These are phyloP conservation scores for Trametes punicea DNA, from an alignment of 768 basidiomycete genomes.

Conservation along the genomic window DNA sequence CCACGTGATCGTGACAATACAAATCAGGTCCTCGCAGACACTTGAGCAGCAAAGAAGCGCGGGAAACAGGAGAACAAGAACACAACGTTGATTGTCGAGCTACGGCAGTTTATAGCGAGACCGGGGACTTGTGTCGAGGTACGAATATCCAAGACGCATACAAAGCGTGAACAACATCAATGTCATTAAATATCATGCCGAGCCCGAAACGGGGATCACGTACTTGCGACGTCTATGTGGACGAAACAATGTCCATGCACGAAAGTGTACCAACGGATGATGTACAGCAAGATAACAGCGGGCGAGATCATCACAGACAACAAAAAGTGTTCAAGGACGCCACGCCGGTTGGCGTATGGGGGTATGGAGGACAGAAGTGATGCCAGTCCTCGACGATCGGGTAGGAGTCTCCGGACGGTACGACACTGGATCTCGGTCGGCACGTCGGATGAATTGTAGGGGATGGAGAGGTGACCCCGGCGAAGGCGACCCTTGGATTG, in stretches of 20 bases:
- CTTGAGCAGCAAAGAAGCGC: neutral
- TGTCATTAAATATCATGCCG: constrained; percentile 18
- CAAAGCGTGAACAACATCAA: constrained; percentile 21
- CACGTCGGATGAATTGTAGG: constrained; percentile 82
- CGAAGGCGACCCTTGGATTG: constrained; percentile 50
- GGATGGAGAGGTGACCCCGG: constrained; percentile 63
- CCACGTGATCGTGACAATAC: constrained; percentile 6
- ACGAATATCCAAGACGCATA: constrained; percentile 6
- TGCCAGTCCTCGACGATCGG: constrained; percentile 42
- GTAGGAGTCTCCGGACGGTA: constrained; percentile 66
- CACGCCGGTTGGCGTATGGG: constrained; percentile 56
- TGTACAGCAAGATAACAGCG: constrained; percentile 13
- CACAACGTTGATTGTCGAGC: neutral
- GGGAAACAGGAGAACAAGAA: neutral
- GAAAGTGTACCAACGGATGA: too few relatives aligned
- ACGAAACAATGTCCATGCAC: neutral
- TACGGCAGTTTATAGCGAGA: neutral
- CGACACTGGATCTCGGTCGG: constrained; percentile 53
- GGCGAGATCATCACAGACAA: neutral
- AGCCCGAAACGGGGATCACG: neutral
- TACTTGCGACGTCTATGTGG: constrained; percentile 11
- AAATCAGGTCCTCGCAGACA: neutral
- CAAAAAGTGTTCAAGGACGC: constrained; percentile 47
- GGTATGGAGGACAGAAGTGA: constrained; percentile 38
- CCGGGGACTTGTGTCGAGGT: neutral